Evolutionary conservation across 257 asterid genomes (phyloP).

Genomic region (Capsicum pubescens): DNA sequence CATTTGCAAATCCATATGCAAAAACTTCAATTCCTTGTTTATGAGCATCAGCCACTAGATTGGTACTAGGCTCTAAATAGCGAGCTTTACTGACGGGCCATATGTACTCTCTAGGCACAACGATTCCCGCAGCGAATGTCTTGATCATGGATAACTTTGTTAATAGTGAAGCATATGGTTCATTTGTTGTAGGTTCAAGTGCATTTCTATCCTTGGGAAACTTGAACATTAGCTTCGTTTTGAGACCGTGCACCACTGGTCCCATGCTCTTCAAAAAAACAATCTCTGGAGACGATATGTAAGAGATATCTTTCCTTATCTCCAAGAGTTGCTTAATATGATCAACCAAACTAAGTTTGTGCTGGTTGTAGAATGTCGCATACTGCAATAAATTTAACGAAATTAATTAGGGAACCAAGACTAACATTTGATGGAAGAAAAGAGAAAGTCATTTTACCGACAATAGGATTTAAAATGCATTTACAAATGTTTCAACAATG

Average conservation of each 20-base stretch:
- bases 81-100: conserved; percentile 65
- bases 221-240: conserved; percentile 62
- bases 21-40: conserved; percentile 69
- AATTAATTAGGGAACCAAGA: conserved; percentile 6
- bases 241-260: conserved; percentile 44
- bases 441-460: background rate
- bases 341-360: conserved; percentile 52
- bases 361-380: conserved; percentile 68
- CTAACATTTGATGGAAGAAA: background rate
- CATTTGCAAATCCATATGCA: conserved; percentile 84
- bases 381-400: conserved; percentile 49
- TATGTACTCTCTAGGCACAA: conserved; percentile 81
- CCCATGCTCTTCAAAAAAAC: conserved; percentile 75
- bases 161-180: conserved; percentile 54
- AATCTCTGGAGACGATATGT: conserved; percentile 91
- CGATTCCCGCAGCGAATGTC: conserved; percentile 73
- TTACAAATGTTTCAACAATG: background rate
- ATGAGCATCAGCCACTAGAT: conserved; percentile 79
- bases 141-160: conserved; percentile 61
- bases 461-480: background rate
- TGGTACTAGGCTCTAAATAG: conserved; percentile 63
- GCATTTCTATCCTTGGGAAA: conserved; percentile 41
- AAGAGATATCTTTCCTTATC: conserved; percentile 50
- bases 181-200: conserved; percentile 71
- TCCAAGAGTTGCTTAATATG: conserved; percentile 41